These are phyloP conservation scores for Candida tammaniensis DNA, from an alignment of 805 yeast genomes.

Conservation along the genomic window DNA sequence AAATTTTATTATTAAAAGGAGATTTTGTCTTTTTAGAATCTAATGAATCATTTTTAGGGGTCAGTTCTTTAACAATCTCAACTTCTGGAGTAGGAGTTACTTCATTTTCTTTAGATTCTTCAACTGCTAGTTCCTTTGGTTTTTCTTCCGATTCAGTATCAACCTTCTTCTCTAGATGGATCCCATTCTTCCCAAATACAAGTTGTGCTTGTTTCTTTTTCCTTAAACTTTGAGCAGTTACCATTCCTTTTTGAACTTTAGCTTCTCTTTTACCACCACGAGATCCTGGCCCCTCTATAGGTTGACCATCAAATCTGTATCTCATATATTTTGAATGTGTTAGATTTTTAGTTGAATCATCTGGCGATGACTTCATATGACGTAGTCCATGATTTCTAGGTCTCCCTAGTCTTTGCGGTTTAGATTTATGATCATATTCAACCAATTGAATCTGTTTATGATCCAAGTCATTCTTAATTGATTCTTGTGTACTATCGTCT, in stretches of 20 bases:
- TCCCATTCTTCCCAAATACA: conserved; percentile 10
- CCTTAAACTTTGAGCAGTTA: conserved; percentile 20
- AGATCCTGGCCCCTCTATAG: conserved; percentile 39
- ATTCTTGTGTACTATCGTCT: neutral
- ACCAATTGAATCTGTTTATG: conserved; percentile 18
- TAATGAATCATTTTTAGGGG: neutral
- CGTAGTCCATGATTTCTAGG: conserved; percentile 28
- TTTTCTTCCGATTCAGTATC: conserved; percentile 1
- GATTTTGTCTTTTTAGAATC: too few relatives aligned
- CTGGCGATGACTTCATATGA: conserved; percentile 17
- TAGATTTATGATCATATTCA: conserved; percentile 29
- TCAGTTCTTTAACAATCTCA: too few relatives aligned
- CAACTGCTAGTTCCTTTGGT: neutral
- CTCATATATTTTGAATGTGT: conserved; percentile 29
- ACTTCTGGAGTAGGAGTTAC: neutral
- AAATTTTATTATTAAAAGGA: conserved; percentile 2
- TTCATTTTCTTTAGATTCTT: neutral
- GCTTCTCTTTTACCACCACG: conserved; percentile 28
- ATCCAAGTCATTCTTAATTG: neutral
- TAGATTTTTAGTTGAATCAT: conserved; percentile 19
- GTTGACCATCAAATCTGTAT: conserved; percentile 32
- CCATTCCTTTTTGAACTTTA: conserved; percentile 22
- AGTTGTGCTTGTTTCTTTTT: conserved; percentile 20
- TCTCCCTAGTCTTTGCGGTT: conserved; percentile 33
- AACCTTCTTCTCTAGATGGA: neutral